phyloP scores from a whole-genome alignment of 495 filamentous ascomycete species.

The Tuber aestivum region DNA sequence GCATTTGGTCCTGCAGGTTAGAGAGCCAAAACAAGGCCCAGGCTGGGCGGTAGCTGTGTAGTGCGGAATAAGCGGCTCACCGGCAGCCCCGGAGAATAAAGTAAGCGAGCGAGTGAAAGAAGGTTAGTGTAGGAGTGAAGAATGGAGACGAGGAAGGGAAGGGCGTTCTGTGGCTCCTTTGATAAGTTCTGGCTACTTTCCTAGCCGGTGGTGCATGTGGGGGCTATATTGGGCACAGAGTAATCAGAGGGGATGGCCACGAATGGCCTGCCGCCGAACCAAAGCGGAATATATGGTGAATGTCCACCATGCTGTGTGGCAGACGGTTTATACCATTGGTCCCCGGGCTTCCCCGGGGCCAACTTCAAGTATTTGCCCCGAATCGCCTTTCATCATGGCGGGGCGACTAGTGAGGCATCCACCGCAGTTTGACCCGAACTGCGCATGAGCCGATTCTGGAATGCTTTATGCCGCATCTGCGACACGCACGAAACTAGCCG shows the following conservation, averaged over 20 bases:
- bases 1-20: conserved; percentile 1
- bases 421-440: background rate
- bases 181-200: background rate
- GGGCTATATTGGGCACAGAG: background rate
- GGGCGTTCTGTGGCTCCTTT: background rate
- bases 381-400: background rate
- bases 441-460: background rate
- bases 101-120: background rate
- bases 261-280: background rate
- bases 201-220: background rate
- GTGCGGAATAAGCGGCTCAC: background rate
- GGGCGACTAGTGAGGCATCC: background rate
- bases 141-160: conserved; percentile 1
- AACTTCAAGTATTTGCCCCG: background rate
- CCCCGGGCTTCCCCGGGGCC: background rate
- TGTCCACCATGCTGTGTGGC: background rate
- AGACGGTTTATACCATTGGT: background rate
- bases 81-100: background rate
- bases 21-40: background rate
- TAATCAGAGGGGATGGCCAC: background rate
- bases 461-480: background rate
- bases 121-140: background rate
- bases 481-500: background rate
- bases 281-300: background rate
- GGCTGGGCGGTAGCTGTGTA: background rate